Conservation (phyloP, 768 basidiomycete species). For the Mycena venus region DNA sequence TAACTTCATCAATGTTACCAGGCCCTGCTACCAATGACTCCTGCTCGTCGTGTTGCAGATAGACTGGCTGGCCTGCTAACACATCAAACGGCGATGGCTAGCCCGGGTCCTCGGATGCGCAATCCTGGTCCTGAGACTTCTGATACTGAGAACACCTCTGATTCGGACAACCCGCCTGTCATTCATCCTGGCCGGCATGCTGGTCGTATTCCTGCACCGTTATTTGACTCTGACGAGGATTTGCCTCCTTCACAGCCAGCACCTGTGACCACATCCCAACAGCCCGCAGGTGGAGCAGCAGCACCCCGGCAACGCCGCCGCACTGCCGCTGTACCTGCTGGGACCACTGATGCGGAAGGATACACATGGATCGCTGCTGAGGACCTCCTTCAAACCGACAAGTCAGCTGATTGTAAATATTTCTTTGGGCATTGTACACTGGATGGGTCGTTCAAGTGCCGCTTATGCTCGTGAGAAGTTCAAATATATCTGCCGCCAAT, state of each 20-base stretch:
- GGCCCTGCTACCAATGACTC: not conserved
- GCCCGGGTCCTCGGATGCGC: not conserved
- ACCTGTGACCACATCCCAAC: not conserved
- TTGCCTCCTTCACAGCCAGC: conserved; percentile 2
- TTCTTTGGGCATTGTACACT: not conserved
- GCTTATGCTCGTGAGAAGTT: not conserved
- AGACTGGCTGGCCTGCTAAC: not conserved
- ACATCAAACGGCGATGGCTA: not conserved
- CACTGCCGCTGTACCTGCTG: not conserved
- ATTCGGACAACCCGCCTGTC: not conserved
- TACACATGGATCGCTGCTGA: not conserved
- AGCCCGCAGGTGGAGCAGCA: not conserved
- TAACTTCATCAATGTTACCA: not conserved
- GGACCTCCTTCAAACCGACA: not conserved
- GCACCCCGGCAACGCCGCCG: not conserved
- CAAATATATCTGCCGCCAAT: not conserved
- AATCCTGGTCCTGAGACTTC: not conserved
- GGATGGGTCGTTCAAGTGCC: not conserved
- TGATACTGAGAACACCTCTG: not conserved
- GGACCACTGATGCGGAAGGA: not conserved
- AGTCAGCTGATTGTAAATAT: not conserved
- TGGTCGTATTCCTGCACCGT: not conserved
- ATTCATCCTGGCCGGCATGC: not conserved
- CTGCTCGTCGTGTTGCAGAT: not conserved
- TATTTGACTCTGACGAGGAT: not conserved